A percentile compares a stretch with the other conserved stretches of the same genome.
These are phyloP conservation scores for Ophiorrhiza pumila DNA, from an alignment of 257 asterid genomes.

Conservation along the genomic window DNA sequence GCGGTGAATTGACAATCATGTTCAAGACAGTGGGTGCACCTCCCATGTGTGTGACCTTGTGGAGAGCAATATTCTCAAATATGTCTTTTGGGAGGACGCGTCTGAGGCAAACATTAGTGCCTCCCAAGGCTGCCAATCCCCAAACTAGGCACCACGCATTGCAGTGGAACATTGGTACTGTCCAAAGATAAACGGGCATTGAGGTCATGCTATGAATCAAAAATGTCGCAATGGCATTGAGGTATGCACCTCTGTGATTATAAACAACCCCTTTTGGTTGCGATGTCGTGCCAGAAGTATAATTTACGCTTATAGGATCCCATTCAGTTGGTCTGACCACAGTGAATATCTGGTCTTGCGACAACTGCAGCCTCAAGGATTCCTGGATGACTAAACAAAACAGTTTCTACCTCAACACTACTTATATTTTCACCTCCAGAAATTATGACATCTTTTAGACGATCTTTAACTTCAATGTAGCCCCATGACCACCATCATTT, in stretches of 20 bases:
- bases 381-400: slow-evolving; percentile 31
- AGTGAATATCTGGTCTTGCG: slow-evolving; percentile 37
- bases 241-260: slow-evolving; percentile 40
- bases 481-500: slow-evolving; percentile 25
- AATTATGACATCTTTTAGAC: slow-evolving; percentile 33
- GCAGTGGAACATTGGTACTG: slow-evolving; percentile 44
- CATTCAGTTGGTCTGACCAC: slow-evolving; percentile 42
- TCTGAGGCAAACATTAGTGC: slow-evolving; percentile 35
- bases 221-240: slow-evolving; percentile 29
- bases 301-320: slow-evolving; percentile 37
- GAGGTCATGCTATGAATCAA: slow-evolving; percentile 31
- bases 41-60: slow-evolving; percentile 39
- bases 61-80: slow-evolving; percentile 22
- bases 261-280: slow-evolving; percentile 41
- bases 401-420: slow-evolving; percentile 35
- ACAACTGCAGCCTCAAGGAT: slow-evolving; percentile 43
- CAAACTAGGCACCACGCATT: slow-evolving; percentile 37
- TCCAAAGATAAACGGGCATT: slow-evolving; percentile 41
- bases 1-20: slow-evolving; percentile 32
- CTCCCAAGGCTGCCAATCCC: slow-evolving; percentile 40
- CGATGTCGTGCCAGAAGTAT: slow-evolving; percentile 42
- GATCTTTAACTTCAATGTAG: slow-evolving; percentile 34
- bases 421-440: slow-evolving; percentile 48
- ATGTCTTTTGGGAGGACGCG: slow-evolving; percentile 29
- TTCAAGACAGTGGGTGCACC: slow-evolving; percentile 41